Evolutionary conservation across 257 asterid genomes (phyloP), one percentile per base, ranked within the genome.

Genomic region (Lithospermum erythrorhizon): DNA sequence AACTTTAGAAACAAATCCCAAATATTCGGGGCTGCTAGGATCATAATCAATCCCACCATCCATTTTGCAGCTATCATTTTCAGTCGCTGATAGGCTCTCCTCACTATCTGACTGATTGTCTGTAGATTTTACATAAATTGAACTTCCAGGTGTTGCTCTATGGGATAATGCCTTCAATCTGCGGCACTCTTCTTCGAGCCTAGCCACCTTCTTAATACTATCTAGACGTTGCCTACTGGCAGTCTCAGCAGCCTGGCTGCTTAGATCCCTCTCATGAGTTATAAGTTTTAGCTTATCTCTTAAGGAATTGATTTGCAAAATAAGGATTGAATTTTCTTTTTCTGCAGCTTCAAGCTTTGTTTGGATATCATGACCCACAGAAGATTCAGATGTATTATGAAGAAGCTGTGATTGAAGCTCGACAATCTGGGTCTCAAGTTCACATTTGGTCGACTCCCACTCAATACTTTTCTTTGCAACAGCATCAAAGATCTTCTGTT

Each of bases 111-210:
- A 81, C 41, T 77, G 90, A 70, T 85, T 75, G 61, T 82, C 87
- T 1, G 81, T 65, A 25, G 91, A 77, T 61, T 79, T 86, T 3
- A 73, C 83, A 65, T 71, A 73, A 72, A 68, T 71, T 3, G 94
- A 83, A 20, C 86, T 78, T 20, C 68, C 56, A 27, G 85, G 63
- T 53, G 79, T 59, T 45, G 76, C 72, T 77, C 72, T 86, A 53
- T 73, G 78, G 20, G 76, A 71, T 49, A 59, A 47, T 2, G 80
- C 76, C 78, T 85, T 83, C 35, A 90, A 75, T 80, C 75, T 73
- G 16, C 84, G 85, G 67, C 89, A 84, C 63, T 90, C 97, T 55
- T 95, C 88, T 76, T 90, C 95, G 47, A 87, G 93, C 81, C 68
- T 82, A 57, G 82, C 76, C 41, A 77, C 78, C 74, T 67, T 81